phyloP scores from a whole-genome alignment of 176 grass and related monocot genomes.

The Oryza glumipatula region DNA sequence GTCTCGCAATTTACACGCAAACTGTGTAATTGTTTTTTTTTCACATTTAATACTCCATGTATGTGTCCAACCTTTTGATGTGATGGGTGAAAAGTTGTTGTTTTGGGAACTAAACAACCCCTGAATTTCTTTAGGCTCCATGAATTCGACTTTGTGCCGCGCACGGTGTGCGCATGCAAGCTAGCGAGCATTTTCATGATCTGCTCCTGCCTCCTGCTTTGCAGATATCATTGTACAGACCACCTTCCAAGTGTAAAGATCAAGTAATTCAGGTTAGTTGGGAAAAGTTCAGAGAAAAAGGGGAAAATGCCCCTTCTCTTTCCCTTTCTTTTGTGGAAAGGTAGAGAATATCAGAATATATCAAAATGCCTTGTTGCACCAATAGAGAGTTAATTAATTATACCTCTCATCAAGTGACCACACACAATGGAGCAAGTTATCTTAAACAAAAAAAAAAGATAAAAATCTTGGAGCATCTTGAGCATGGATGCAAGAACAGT shows the following conservation, averaged over 20 bases:
- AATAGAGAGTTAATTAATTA: background rate
- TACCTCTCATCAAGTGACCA: background rate
- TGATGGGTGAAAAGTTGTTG: no score
- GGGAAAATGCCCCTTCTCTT: no score
- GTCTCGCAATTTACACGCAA: no score
- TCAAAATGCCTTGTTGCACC: background rate
- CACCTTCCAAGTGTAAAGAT: slow-evolving; percentile 35
- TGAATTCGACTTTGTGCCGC: background rate
- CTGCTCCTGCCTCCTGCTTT: background rate
- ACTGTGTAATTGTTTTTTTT: no score
- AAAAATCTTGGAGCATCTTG: background rate
- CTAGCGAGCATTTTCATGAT: background rate
- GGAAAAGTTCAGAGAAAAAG: background rate
- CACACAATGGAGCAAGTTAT: background rate
- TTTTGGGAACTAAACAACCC: no score
- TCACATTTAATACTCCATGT: no score
- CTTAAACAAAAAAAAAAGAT: background rate
- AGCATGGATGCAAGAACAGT: slow-evolving; percentile 14
- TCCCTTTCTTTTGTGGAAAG: background rate
- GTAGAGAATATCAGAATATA: background rate
- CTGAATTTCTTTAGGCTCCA: no score
- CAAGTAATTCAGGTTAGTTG: slow-evolving; percentile 11
- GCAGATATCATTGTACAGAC: background rate
- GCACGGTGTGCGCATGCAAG: background rate
- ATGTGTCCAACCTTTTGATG: no score